Evolutionary conservation across 139 green algal genomes (phyloP).

Genomic region (Chlamydomonas asymmetrica): DNA sequence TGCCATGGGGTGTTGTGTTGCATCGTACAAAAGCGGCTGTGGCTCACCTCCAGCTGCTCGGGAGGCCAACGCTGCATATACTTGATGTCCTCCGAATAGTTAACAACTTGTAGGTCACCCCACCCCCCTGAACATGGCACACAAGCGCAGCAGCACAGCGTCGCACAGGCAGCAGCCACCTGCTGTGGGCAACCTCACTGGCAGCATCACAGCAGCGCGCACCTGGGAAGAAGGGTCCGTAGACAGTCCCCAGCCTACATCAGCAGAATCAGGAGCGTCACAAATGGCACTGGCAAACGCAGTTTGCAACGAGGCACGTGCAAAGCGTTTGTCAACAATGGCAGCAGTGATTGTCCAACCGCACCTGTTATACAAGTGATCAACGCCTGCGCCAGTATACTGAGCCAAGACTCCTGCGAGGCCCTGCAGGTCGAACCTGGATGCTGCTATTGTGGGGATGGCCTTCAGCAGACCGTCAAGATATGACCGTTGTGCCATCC

Average conservation of each 20-base stretch:
- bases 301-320: no score
- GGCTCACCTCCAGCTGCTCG: slow-evolving; percentile 2
- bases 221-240: slow-evolving; percentile 33
- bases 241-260: slow-evolving; percentile 23
- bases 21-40: neutral
- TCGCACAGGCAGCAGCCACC: neutral
- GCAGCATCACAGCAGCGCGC: neutral
- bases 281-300: no score
- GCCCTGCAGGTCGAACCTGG: no score
- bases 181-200: neutral
- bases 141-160: neutral
- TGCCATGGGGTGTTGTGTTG: neutral
- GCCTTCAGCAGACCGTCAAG: no score
- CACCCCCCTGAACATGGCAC: neutral
- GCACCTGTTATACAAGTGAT: no score
- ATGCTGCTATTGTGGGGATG: no score
- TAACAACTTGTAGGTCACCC: slow-evolving; percentile 16
- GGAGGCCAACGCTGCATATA: slow-evolving; percentile 8
- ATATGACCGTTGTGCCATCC: no score
- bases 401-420: no score
- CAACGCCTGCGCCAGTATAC: no score
- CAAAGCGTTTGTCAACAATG: no score
- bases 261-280: no score
- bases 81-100: slow-evolving; percentile 29
- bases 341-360: no score